Evolutionary conservation across 1,284 basidiomycete species (phyloP), one percentile per base, ranked within the genome.

Genomic region (Meripilus lineatus): DNA sequence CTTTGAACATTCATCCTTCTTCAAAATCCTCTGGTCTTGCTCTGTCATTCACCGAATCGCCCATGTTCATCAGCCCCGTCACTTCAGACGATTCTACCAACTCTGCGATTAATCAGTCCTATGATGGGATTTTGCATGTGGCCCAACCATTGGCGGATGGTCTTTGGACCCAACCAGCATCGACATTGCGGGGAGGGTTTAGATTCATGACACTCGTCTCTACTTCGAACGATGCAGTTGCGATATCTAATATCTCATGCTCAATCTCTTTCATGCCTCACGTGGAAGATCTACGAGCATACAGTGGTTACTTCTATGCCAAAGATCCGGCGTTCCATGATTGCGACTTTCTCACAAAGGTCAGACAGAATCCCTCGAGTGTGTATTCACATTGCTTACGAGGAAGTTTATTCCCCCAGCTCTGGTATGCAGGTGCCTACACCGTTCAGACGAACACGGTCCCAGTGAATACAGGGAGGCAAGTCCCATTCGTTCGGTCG

Each of bases 401-500:
- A 30, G 17, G 32, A 13, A 25, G 20, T 18, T 32, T 13, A 34
- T 35, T 45, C 44, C 13, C 17, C 17, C 26, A 62, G 74, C 67
- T 79, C 3, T 81, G 78, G 77, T 80, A 79, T 53, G 67, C 77
- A 0, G 78, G 78, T 5, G 77, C 77, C 5, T 81, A 79, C 52
- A 81, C 77, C 0, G 74, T 81, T 7, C 77, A 81, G 53, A 79
- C 77, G 0, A 77, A 77, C 48, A 75, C 72, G 0, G 74, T 79
- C 0, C 64, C 77, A 0, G 42, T 79, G 15, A 47, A 79, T 46
- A 77, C 75, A 0, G 78, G 77, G 3, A 61, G 78, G n/a, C 58
- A 70, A 44, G 67, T 77, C 0, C 76, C 76, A 0, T 64, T 74
- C 46, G 65, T 70, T 2, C 53, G 55, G 5, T 57, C 62, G 14